Evolutionary conservation across 805 yeast genomes (phyloP), one percentile per base, ranked within the genome.

Genomic region (Metschnikowia lachancei): DNA sequence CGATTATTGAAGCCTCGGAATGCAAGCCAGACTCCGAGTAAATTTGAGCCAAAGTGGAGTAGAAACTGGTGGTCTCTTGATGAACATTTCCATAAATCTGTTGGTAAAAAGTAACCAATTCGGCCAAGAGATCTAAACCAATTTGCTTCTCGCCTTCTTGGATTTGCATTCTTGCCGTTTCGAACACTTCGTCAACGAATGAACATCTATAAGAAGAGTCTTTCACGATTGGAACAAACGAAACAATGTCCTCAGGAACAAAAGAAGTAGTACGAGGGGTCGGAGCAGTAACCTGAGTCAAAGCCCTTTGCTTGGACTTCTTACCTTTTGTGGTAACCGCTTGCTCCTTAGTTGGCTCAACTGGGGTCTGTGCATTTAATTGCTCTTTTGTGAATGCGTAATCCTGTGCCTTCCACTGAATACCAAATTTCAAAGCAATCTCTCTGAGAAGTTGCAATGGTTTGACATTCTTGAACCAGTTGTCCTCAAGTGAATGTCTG

Each of bases 81-180:
- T 91, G 94, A 26, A 92, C 76, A 22, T 75, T 63, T 26, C 98
- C 97, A 57, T 87, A 87, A 26, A 88, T 81, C 61, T 89, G 96
- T 63, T 90, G 96, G 52, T 81, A 80, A 45, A 89, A 74, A 8
- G 84, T 68, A 30, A 87, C 69, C 24, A 94, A 75, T 63, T 92
- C 96, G 26, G 75, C 66, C 54, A 91, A 67, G 43, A 87, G 74
- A 29, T 78, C 74, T 47, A 83, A 61, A 10, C 91, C 95, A 22
- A 79, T 69, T 7, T 78, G 80, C 50, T 58, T 65, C 29, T 73
- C 75, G 28, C 75, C 76, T 24, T 63, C 65, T 31, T 64, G 62
- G 46, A 72, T 60, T 53, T 69, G 67, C 20, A 65, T 52, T 46
- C 72, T 66, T 43, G 89, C 91, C 57, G 82, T 78, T 36, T 80